phyloP scores from a whole-genome alignment of 2,329 filamentous ascomycete species.

The Pseudogymnoascus sp. region DNA sequence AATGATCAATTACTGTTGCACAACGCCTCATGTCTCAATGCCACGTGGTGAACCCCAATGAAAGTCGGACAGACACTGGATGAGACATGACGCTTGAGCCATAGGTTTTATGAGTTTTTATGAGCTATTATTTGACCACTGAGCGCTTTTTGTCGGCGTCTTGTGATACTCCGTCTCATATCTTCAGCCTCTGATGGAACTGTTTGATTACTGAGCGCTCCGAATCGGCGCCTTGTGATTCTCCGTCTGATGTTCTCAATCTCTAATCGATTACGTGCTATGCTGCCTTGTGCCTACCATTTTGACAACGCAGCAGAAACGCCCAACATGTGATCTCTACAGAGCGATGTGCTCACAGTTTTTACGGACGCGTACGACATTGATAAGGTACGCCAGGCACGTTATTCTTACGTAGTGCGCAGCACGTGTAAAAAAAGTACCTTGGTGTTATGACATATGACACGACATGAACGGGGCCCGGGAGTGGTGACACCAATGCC shows the following conservation, averaged over 20 bases:
- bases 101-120: constrained; percentile 3
- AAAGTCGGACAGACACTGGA: background rate
- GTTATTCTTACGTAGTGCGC: background rate
- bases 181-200: background rate
- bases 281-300: background rate
- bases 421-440: background rate
- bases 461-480: background rate
- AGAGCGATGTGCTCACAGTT: background rate
- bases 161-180: background rate
- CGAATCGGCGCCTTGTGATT: background rate
- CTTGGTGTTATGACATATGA: constrained; percentile 6
- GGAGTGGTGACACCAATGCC: background rate
- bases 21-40: background rate
- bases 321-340: background rate
- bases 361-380: background rate
- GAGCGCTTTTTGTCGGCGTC: background rate
- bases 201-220: background rate
- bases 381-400: background rate
- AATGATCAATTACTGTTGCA: background rate
- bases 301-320: background rate
- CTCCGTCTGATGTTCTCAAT: background rate
- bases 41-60: background rate
- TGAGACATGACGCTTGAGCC: background rate
- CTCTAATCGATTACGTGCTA: background rate
- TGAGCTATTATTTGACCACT: background rate